Evolutionary conservation across 306 rosid species (phyloP), one percentile per base, ranked within the genome.

Genomic region (Medicago ruthenica): DNA sequence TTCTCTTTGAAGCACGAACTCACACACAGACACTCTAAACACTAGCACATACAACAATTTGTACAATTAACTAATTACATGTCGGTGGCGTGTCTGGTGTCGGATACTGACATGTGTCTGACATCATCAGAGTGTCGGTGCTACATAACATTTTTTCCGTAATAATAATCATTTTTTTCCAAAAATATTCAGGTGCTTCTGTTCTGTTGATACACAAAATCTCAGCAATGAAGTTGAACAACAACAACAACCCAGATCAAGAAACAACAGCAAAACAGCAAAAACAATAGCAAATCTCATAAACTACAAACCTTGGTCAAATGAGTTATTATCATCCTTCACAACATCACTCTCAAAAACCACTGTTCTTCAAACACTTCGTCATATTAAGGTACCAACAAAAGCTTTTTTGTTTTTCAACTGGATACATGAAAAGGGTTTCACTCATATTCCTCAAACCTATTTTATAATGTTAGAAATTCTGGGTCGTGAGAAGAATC

Each of bases 351-450:
- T 93, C 39, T 89, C 98, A 24, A 83, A 83, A 58, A 91, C 95
- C 59, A 83, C 83, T 0, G 87, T 91, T 57, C 80, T 85, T 70
- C 93, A 89, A 70, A 89, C 89, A 20, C 86, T 93, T 34, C 83
- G 87, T 53, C 87, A 74, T 16, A 76, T 90, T 48, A 79, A 21
- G 55, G 75, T 74, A 80, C 84, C 93, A 9, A 59, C 79, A 59
- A 85, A 86, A 47, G 93, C 97, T 76, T 70, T 88, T 24, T 41
- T 69, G 0, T 91, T 93, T 76, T 93, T 93, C 84, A 84, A 84
- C 20, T 91, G 93, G 96, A 82, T 70, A 9, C 85, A 85, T 0
- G 67, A 76, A 80, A 83, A 20, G 79, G 97, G 98, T 37, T 89
- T 84, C 73, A 50, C 88, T 59, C 97, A 89, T 86, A 42, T 34